Evolutionary conservation across 768 basidiomycete species (phyloP), one percentile per base, ranked within the genome.

Genomic region (Psilocybe tampanensis): DNA sequence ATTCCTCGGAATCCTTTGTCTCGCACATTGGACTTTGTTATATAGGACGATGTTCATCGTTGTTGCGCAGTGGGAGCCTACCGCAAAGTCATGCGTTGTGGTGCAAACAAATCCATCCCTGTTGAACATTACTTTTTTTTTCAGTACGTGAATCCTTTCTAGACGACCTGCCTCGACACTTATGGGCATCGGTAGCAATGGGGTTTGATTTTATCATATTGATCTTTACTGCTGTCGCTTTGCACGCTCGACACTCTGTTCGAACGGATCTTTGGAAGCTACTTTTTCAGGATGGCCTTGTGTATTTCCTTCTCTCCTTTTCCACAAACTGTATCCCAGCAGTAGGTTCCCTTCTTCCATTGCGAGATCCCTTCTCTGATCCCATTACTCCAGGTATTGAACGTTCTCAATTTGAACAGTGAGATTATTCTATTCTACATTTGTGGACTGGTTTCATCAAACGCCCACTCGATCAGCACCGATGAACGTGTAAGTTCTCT

Each of bases 21-120:
- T 86, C 26, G 85, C 76, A 1, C 88, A 89, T 57, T 89, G 86
- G 86, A 79, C 74, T 1, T 73, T 90, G 33, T 72, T 90, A 19
- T 87, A 85, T 59, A 82, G 89, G 26, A 84, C 84, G 13, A 87
- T 89, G 85, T 84, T 88, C 68, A 78, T 88, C 29, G 83, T 91
- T 26, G 69, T 75, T 11, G 84, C 87, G 0, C 64, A 72, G 33
- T 86, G 86, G 83, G 77, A 80, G 26, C 63, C 73, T 11, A 24
- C 47, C n/a, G 56, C 54, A 2, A 55, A 66, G 19, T 59, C 72
- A 1, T 90, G 89, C 59, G 68, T 78, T 36, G 82, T 90, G 44
- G 72, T 69, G 24, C 74, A 75, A 19, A 83, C 83, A 19, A 79
- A 82, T 55, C 80, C 86, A 17, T 70, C 80, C 9, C 72, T 86